These are phyloP conservation scores for Coemansia umbellata DNA, from an alignment of 192 early-diverging fungal species.

Conservation along the genomic window DNA sequence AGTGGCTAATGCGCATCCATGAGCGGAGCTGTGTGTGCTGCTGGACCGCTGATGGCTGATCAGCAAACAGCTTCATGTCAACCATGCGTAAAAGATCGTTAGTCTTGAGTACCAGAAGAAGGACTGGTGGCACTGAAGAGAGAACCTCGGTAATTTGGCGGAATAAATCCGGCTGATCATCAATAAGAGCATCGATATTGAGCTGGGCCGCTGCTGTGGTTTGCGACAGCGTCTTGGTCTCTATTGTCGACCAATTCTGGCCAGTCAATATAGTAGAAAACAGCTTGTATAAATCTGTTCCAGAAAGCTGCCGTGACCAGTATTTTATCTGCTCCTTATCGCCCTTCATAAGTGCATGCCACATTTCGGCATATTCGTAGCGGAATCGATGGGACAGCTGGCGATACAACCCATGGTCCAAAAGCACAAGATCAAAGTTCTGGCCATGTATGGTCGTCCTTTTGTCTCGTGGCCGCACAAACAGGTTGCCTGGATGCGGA, in stretches of 20 bases:
- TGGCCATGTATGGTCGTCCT: slow-evolving; percentile 47
- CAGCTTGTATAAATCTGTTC: slow-evolving; percentile 75
- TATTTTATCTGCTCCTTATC: slow-evolving; percentile 68
- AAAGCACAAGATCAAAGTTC: slow-evolving; percentile 86
- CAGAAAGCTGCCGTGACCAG: slow-evolving; percentile 62
- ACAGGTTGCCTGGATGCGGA: slow-evolving; percentile 89
- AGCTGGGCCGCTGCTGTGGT: slow-evolving; percentile 39
- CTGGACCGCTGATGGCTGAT: slow-evolving; percentile 37
- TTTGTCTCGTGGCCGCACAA: slow-evolving; percentile 58
- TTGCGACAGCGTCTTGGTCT: slow-evolving; percentile 27
- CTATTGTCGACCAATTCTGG: slow-evolving; percentile 73
- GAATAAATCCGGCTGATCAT: slow-evolving; percentile 59
- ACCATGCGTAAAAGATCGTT: slow-evolving; percentile 81
- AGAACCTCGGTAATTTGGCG: slow-evolving; percentile 75
- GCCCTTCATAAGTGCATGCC: slow-evolving; percentile 77
- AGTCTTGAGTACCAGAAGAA: slow-evolving; percentile 86
- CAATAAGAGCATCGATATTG: slow-evolving; percentile 56
- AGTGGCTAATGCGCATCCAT: slow-evolving; percentile 41
- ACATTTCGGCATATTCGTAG: slow-evolving; percentile 84
- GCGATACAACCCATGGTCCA: slow-evolving; percentile 90
- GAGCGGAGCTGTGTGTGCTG: slow-evolving; percentile 39
- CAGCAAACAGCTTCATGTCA: slow-evolving; percentile 54
- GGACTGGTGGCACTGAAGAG: slow-evolving; percentile 77
- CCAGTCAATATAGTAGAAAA: slow-evolving; percentile 90
- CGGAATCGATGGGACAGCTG: slow-evolving; percentile 65